phyloP scores from a whole-genome alignment of 352 stramenopile genomes.

The Phytopythium montanum region DNA sequence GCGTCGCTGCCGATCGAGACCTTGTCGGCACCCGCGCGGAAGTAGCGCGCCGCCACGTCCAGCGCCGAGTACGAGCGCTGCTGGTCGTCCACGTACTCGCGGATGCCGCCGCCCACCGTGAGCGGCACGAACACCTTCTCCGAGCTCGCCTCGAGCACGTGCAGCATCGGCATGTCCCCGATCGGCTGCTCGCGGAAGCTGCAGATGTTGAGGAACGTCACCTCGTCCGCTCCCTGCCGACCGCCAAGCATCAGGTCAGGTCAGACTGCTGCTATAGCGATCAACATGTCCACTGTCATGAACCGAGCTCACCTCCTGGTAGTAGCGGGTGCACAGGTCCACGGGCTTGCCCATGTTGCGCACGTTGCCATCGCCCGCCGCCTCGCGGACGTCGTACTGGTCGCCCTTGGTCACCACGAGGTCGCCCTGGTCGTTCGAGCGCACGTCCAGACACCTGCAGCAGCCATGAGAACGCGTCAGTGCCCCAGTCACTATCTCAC shows the following conservation, averaged over 20 bases:
- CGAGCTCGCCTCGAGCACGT: constrained; percentile 93
- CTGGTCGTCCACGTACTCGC: constrained; percentile 92
- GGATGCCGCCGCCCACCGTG: constrained; percentile 97
- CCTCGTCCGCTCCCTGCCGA: constrained; percentile 90
- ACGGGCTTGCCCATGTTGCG: constrained; percentile 98
- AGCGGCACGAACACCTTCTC: constrained; percentile 97
- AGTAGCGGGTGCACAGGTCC: constrained; percentile 93
- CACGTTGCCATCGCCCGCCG: constrained; percentile 76
- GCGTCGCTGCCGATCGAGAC: constrained; percentile 97
- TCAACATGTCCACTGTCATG: no score
- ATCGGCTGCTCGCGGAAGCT: constrained; percentile 96
- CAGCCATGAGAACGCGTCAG: background rate
- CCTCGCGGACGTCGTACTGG: constrained; percentile 98
- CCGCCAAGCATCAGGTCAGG: background rate
- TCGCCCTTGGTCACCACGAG: constrained; percentile 99
- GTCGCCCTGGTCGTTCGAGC: constrained; percentile 95
- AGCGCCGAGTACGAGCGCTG: constrained; percentile 88
- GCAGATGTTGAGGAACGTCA: constrained; percentile 99
- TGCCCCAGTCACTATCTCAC: background rate
- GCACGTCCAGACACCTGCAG: constrained; percentile 93
- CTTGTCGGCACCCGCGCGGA: constrained; percentile 98
- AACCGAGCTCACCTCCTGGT: constrained; percentile 63
- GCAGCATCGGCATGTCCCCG: constrained; percentile 96
- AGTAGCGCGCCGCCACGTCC: constrained; percentile 96
- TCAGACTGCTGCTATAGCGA: background rate